Percentiles rank a stretch among this genome's conserved stretches.
Conservation (phyloP, 2,329 filamentous ascomycete species). For the Aureobasidium sp. region DNA sequence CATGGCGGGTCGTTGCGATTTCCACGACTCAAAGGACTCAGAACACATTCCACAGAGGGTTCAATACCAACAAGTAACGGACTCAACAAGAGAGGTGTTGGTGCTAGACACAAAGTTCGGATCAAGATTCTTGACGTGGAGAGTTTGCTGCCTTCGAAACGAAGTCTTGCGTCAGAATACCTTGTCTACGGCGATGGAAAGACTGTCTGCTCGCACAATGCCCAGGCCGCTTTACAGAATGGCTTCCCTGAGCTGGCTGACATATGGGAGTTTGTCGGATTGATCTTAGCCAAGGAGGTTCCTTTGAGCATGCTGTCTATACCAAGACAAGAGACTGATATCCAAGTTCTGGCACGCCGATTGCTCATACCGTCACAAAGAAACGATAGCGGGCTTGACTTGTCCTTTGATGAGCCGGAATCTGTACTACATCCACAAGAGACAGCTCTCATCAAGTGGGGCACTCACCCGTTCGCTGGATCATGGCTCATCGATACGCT, state of each 20-base stretch:
- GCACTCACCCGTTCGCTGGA: conserved; percentile 46
- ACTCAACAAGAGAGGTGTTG: not conserved
- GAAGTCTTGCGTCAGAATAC: conserved; percentile 68
- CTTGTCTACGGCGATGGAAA: conserved; percentile 72
- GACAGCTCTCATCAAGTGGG: conserved; percentile 46
- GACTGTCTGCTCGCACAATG: conserved; percentile 79
- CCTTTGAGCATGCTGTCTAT: conserved; percentile 55
- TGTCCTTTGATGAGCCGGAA: conserved; percentile 37
- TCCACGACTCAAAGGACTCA: conserved; percentile 14
- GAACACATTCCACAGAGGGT: conserved; percentile 11
- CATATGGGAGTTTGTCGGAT: conserved; percentile 72
- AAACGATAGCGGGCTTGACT: conserved; percentile 39
- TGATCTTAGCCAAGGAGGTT: conserved; percentile 69
- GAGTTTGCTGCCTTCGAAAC: conserved; percentile 67
- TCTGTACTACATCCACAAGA: conserved; percentile 30
- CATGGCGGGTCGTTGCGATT: conserved; percentile 13
- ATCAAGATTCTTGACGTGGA: conserved; percentile 65
- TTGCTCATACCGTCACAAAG: conserved; percentile 44
- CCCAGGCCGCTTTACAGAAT: conserved; percentile 61
- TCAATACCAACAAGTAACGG: conserved; percentile 14
- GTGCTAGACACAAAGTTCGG: conserved; percentile 51
- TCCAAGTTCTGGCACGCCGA: conserved; percentile 61
- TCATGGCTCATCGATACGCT: conserved; percentile 49
- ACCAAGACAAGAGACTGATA: conserved; percentile 44
- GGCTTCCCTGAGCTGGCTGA: conserved; percentile 64